Base-by-base conservation (phyloP, 1,284 basidiomycete genomes). In the Cryptococcus depauperatus region DNA sequence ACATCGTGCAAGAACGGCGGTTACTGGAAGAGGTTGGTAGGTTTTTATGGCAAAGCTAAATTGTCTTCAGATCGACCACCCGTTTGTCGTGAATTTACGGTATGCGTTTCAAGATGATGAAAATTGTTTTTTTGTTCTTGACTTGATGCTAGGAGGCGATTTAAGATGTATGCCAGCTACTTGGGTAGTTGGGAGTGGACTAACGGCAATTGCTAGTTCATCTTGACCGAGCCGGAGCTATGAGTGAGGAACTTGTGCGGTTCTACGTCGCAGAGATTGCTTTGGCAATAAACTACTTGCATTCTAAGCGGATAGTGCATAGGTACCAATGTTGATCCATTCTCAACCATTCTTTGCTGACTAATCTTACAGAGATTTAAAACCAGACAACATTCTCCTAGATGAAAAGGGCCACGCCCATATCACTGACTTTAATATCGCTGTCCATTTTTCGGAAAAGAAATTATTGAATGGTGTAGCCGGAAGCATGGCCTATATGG, bases 101-200 rank as follows among this genome's bases (percentile, higher is more conserved):
- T 96, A 95, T 67, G 92, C 92, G 2, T 97, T 97, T 68, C 92
- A 97, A 69, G 92, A 97, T 63, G 92, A 97, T 62, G 85, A 91
- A 62, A 96, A 95, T 66, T 90, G 92, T 63, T 97, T 96, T 77
- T 96, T 96, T 73, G 91, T 96, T 8, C 74, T 96, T 46, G 92
- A 97, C 68, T 77, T 96, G 39, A 96, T 97, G 92, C 75, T 96
- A 1, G 92, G 92, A 21, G 92, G 92, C 8, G 91, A 96, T 71
- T 70, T 97, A 57, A 77, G 92, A 55, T 96, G 87, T 90, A 65
- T 59, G 85, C 75, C 14, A 6, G 19, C 19, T 19, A 14, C 7
- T 13, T 19, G n/a, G 19, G n/a, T 7, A 28, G 29, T 35, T 33
- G 43, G 4, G 22, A 18, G 7, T 26, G 13, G 22, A 37, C 8